These are phyloP conservation scores for Camellia oleifera DNA, from an alignment of 179 eudicot genomes.

Conservation along the genomic window DNA sequence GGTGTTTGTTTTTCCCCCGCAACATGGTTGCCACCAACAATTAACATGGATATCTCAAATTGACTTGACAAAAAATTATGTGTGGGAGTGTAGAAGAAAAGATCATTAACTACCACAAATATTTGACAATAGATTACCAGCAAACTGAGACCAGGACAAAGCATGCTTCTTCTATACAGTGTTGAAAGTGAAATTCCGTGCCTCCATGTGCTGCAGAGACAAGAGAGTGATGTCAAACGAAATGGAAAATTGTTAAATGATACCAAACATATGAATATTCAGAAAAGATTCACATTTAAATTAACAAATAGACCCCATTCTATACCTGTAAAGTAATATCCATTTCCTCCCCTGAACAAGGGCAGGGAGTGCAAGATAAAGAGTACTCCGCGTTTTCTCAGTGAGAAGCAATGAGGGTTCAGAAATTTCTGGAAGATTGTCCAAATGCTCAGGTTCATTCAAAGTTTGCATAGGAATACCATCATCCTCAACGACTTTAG, in stretches of 20 bases:
- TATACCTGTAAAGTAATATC: constrained; percentile 89
- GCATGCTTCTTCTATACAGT: constrained; percentile 79
- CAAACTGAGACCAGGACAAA: constrained; percentile 76
- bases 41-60: neutral
- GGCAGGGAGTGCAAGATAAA: constrained; percentile 68
- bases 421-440: constrained; percentile 68
- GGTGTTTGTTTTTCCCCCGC: neutral
- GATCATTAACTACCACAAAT: neutral
- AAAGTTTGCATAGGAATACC: constrained; percentile 31
- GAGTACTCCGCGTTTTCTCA: constrained; percentile 49
- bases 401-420: constrained; percentile 79
- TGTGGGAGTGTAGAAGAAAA: neutral
- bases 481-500: constrained; percentile 31
- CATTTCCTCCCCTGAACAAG: constrained; percentile 77
- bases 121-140: constrained; percentile 51
- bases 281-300: neutral
- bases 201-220: constrained; percentile 77
- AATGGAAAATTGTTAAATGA: neutral
- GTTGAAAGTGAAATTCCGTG: constrained; percentile 94
- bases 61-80: too few relatives aligned
- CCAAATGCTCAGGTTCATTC: constrained; percentile 32
- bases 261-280: neutral
- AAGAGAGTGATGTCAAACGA: constrained; percentile 8
- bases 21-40: neutral
- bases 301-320: neutral